Evolutionary conservation across 2,329 filamentous ascomycete species (phyloP), one percentile per base, ranked within the genome.

Genomic region (Exophiala mesophila): DNA sequence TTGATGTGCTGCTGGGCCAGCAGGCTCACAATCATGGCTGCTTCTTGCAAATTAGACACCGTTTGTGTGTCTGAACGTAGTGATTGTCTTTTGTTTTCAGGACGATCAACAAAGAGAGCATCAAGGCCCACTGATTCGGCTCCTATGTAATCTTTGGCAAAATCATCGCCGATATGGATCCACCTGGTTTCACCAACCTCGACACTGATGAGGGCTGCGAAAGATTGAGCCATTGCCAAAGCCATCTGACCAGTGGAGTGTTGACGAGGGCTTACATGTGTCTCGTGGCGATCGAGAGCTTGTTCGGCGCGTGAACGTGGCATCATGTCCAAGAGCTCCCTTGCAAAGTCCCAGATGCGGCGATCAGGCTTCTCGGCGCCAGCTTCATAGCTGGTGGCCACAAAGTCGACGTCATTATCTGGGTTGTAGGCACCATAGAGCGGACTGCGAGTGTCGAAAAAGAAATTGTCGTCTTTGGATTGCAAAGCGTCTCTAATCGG

Each of bases 301-400:
- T 49, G 41, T 30, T 50, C 50, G 18, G 43, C 24, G n/a, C 45
- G 39, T 15, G 47, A 47, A 4, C 34, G 12, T 8, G 41, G 36
- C n/a, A 45, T 46, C 3, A 36, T 29, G 4, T 43, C 30, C 15
- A 41, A 36, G 26, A 53, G 39, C n/a, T 28, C n/a, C 12, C 32
- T 13, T 2, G 67, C 65, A 29, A 63, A 54, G 23, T 67, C 57
- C 46, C 67, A 71, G 20, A 71, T 67, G 20, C 56, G 37, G 4
- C 50, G 55, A 47, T 59, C 50, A 3, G 68, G 68, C 40, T 71
- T 71, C 52, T 68, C 67, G n/a, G 60, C 55, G 5, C 62, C 66
- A 3, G 66, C 67, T 38, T 69, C 65, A 49, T 70, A 71, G 50
- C 68, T 71, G 7, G 67, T 71, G 18, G 69, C 59, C 1, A 71